Conservation (phyloP, 768 basidiomycete species). For the Auricularia sp. region DNA sequence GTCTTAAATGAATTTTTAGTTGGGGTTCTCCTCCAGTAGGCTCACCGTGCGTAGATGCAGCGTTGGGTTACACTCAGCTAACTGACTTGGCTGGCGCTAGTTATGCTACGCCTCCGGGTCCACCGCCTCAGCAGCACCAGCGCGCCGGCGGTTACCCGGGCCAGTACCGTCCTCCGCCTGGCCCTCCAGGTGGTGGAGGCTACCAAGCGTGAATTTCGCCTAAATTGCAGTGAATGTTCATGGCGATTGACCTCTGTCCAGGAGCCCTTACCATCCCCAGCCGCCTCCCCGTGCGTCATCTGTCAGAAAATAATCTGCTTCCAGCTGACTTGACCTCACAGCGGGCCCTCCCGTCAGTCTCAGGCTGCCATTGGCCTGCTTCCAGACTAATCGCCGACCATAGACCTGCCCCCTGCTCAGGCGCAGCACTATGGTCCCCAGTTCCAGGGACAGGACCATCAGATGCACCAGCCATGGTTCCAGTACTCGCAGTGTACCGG, state of each 20-base stretch:
- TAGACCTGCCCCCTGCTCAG: constrained; percentile 35
- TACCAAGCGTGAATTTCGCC: not conserved
- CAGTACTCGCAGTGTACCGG: constrained; percentile 87
- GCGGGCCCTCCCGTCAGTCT: not conserved
- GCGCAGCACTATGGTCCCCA: constrained; percentile 58
- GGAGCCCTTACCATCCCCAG: not conserved
- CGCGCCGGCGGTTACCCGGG: not conserved
- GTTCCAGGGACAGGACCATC: constrained; percentile 34
- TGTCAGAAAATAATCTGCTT: not conserved
- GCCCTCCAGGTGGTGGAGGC: not conserved
- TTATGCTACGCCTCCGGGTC: not conserved
- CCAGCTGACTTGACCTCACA: not conserved
- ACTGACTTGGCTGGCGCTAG: not conserved
- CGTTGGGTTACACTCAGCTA: not conserved
- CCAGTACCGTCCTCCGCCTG: not conserved
- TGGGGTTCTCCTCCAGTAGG: not conserved
- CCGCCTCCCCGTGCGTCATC: not conserved
- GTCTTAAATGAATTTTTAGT: not conserved
- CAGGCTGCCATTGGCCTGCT: not conserved
- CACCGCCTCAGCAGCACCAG: not conserved
- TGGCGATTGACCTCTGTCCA: not conserved
- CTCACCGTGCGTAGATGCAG: not conserved
- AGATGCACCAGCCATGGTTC: constrained; percentile 53
- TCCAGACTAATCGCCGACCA: not conserved
- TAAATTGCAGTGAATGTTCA: not conserved